phyloP scores from a whole-genome alignment of 2,329 filamentous ascomycete genomes.

The Xylariaceae sp. region DNA sequence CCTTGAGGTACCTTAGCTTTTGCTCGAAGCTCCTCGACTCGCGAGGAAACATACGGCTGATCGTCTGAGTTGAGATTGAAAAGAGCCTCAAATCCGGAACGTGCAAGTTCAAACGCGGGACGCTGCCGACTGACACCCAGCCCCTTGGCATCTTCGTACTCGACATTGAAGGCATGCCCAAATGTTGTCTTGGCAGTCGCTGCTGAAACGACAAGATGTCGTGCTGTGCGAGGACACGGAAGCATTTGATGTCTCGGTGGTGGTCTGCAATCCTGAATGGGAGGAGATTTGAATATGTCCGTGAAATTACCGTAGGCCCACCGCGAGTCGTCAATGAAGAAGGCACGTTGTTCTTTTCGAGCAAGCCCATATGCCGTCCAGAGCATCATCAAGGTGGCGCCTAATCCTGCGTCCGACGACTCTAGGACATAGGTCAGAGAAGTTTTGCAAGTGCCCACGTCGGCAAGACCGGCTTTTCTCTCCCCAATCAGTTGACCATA shows the following conservation, averaged over 20 bases:
- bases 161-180: conserved; percentile 52
- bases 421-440: conserved; percentile 78
- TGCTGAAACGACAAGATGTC: conserved; percentile 69
- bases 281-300: conserved; percentile 66
- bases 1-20: conserved; percentile 41
- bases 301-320: conserved; percentile 79
- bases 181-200: conserved; percentile 64
- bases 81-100: conserved; percentile 67
- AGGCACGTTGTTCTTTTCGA: conserved; percentile 66
- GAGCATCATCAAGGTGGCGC: conserved; percentile 69
- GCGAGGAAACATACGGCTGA: conserved; percentile 57
- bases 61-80: conserved; percentile 68
- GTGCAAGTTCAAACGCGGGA: conserved; percentile 64
- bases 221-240: conserved; percentile 72
- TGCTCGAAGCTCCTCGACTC: conserved; percentile 52
- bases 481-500: conserved; percentile 44
- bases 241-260: conserved; percentile 73
- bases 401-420: conserved; percentile 69
- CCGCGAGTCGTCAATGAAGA: conserved; percentile 80
- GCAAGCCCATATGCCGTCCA: conserved; percentile 84
- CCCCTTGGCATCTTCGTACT: conserved; percentile 47
- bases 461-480: conserved; percentile 39
- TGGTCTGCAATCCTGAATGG: conserved; percentile 61
- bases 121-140: conserved; percentile 50
- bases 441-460: conserved; percentile 58